Evolutionary conservation across 257 asterid genomes (phyloP), one percentile per base, ranked within the genome.

Genomic region (Scutellaria minor): DNA sequence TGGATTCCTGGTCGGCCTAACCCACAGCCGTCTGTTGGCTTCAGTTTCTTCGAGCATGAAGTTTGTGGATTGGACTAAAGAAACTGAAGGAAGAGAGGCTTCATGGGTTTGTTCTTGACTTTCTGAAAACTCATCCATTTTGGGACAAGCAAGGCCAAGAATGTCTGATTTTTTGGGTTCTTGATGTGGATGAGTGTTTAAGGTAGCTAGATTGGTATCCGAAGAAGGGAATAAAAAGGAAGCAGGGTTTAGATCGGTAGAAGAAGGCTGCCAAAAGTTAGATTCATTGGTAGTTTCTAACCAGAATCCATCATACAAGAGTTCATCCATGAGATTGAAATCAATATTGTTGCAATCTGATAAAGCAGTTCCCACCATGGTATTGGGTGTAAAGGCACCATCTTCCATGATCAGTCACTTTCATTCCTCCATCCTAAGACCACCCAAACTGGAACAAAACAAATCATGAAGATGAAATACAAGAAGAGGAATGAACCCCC

Each of bases 271-370:
- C 85, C 84, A 81, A 71, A 89, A 78, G 81, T 77, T 85, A 81
- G 93, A 85, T 40, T 81, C 84, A 44, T 84, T 39, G 15, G 87
- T 78, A 46, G 95, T 78, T 71, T 88, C 91, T 88, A 90, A 79
- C 96, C 95, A 86, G 93, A 86, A 90, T 11, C 96, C 96, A 45
- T 90, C 96, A 48, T 74, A 78, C 69, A 90, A 80, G 85, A 88
- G 82, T 59, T 90, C 87, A 73, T 77, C 90, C 86, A 88, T 85
- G 81, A 82, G 79, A 64, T 27, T 75, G 85, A 82, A 82, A 82
- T 85, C 89, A 52, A 83, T 55, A 6, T 69, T 7, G 72, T 18
- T 62, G 52, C 46, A 11, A 65, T 83, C 86, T 15, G 83, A 70
- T 40, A 82, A 78, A 69, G 80, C 12, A 69, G 80, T 9, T 68